Evolutionary conservation across 169 alveolate genomes (phyloP).

Genomic region (Eimeria falciformis): DNA sequence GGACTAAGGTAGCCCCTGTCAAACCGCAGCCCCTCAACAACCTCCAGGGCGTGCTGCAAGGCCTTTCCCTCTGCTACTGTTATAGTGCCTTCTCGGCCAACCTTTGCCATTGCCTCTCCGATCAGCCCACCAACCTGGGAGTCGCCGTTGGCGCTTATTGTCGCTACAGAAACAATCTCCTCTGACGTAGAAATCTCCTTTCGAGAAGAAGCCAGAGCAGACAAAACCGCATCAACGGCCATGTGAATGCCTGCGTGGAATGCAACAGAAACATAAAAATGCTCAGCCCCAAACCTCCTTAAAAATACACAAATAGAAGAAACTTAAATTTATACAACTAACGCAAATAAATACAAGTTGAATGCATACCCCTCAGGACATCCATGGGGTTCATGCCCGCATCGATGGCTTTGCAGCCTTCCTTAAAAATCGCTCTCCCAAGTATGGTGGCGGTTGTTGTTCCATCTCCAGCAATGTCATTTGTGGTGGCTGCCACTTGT

Average conservation of each 20-base stretch:
- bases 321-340: too few species aligned
- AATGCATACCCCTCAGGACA: constrained; percentile 88
- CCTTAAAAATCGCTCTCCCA: constrained; percentile 98
- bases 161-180: constrained; percentile 95
- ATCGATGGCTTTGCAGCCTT: constrained; percentile 99
- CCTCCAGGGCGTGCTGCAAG: constrained; percentile 97
- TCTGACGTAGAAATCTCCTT: constrained; percentile 90
- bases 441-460: constrained; percentile 99
- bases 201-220: constrained; percentile 87
- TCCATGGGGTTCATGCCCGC: constrained; percentile 99
- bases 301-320: too few species aligned
- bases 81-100: constrained; percentile 98
- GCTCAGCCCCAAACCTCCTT: too few species aligned
- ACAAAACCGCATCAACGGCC: constrained; percentile 91
- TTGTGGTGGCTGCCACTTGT: constrained; percentile 98
- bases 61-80: constrained; percentile 99
- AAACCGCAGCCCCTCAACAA: constrained; percentile 98
- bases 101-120: constrained; percentile 97
- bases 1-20: constrained; percentile 99
- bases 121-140: constrained; percentile 95
- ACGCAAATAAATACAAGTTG: too few species aligned
- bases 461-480: constrained; percentile 99
- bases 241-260: constrained; percentile 90
- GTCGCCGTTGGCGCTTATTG: constrained; percentile 99
- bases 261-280: background rate